Base-by-base conservation (phyloP, 805 yeast species). In the Candida sithepensis region DNA sequence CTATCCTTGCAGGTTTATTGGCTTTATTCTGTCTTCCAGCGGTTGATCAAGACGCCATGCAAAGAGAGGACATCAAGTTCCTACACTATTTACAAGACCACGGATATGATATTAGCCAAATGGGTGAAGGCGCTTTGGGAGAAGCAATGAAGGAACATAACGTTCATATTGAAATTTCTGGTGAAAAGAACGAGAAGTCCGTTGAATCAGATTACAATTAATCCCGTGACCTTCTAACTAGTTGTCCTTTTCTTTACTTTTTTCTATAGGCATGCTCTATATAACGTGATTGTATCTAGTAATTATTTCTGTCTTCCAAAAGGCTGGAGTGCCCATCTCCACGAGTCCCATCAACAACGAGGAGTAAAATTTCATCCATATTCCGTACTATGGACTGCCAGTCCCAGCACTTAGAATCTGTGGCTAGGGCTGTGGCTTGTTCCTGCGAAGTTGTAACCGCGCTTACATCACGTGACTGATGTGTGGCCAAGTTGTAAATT, bases 1-100 rank as follows among this genome's bases (percentile, higher is more conserved):
- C 95, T 63, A 59, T 86, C 38, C 73, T 89, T 57, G 78, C 94
- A 12, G 95, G 86, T 2, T 39, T 78, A 28, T 64, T 88, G 43
- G 85, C 89, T 5, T 59, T 87, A 34, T 82, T 89, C 67, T 78
- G 78, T 60, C 71, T 87, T 51, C 97, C 97, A 32, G 71, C 85
- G 20, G 82, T 91, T 43, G 91, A 86, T 61, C 97, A 90, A 68
- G 85, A 82, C 57, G 84, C 94, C 21, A 81, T 90, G 68, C 77
- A 78, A 55, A 73, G 78, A 50, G 97, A 91, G 70, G 97, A 91
- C 68, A 71, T 68, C 32, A 73, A 70, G 44, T 91, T 90, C 69
- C 60, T 85, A 48, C 79, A 74, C 39, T 89, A 88, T 67, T 78
- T 91, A 59, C 69, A 64, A 44, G 71, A 70, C 16, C 73, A 84